Percentiles rank a stretch among this genome's conserved stretches.
phyloP scores from a whole-genome alignment of 2,329 filamentous ascomycete species.

The Xenoacremonium recifei region DNA sequence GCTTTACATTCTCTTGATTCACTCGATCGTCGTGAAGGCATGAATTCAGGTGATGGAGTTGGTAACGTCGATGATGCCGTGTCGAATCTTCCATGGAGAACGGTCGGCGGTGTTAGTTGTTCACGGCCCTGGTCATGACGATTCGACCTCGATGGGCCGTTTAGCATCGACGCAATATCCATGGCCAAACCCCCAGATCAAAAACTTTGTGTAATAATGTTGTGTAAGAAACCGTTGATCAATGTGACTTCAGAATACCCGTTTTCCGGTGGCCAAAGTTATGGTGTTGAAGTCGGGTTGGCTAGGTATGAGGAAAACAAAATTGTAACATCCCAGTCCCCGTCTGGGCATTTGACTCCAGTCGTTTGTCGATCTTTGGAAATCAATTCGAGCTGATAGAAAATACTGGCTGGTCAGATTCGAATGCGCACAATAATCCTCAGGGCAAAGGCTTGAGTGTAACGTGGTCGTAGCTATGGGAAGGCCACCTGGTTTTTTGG shows the following conservation, averaged over 20 bases:
- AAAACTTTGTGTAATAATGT: too few species aligned
- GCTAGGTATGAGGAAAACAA: too few species aligned
- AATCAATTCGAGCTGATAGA: too few species aligned
- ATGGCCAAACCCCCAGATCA: too few species aligned
- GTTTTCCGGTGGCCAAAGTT: not conserved
- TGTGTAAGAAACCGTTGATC: not conserved
- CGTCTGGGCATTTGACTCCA: too few species aligned
- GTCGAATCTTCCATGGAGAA: conserved; percentile 6
- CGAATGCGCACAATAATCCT: too few species aligned
- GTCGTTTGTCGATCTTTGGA: too few species aligned
- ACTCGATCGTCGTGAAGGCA: conserved; percentile 20
- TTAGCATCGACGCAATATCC: conserved; percentile 20
- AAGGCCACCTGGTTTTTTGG: too few species aligned
- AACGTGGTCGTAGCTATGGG: too few species aligned
- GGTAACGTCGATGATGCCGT: conserved; percentile 23
- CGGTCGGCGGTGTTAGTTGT: conserved; percentile 8
- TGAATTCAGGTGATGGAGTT: conserved; percentile 34
- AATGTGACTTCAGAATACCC: not conserved
- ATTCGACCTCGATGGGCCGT: conserved; percentile 19
- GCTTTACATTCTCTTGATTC: conserved; percentile 19
- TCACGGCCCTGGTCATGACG: conserved; percentile 7
- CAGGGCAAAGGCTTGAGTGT: too few species aligned
- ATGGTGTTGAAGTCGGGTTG: not conserved
- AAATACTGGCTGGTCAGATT: too few species aligned
- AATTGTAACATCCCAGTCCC: too few species aligned